Percentiles rank a stretch among this genome's conserved stretches.
Evolutionary conservation across 176 grass and related monocot genomes (phyloP).

Genomic region (Thalia dealbata): DNA sequence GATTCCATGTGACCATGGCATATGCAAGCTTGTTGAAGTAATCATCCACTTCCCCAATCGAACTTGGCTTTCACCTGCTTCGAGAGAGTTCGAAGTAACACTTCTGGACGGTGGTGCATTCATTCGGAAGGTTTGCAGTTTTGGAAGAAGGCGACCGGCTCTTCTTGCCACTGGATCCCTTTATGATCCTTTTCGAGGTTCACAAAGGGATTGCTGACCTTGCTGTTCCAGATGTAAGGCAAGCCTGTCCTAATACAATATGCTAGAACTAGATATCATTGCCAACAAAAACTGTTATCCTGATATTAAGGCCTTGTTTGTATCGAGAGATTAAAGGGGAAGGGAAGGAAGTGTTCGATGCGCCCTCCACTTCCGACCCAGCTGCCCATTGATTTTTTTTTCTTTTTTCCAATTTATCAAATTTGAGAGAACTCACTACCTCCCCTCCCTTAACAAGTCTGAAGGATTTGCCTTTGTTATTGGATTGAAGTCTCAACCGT

Average conservation of each 20-base stretch:
- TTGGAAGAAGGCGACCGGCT: not conserved
- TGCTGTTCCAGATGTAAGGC: not conserved
- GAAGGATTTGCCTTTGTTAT: no score
- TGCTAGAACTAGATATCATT: not conserved
- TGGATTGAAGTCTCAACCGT: no score
- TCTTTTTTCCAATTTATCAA: no score
- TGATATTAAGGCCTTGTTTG: no score
- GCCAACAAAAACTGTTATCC: not conserved
- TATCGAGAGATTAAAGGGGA: no score
- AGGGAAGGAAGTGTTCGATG: no score
- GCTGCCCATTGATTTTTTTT: no score
- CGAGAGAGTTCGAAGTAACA: slow-evolving; percentile 55
- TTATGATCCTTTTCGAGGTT: not conserved
- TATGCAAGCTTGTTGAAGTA: slow-evolving; percentile 64
- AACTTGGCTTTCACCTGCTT: slow-evolving; percentile 47
- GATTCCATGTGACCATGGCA: slow-evolving; percentile 62
- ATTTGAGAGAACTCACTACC: no score
- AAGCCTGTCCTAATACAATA: slow-evolving; percentile 1
- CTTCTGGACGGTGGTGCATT: slow-evolving; percentile 31
- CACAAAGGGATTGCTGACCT: not conserved
- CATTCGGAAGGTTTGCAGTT: slow-evolving; percentile 32
- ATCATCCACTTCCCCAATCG: slow-evolving; percentile 31
- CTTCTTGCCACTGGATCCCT: not conserved
- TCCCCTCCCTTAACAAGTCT: no score
- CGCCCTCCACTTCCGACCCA: no score